Base-by-base conservation (phyloP, 305 asterid genomes). In the Caryopteris hybrid region DNA sequence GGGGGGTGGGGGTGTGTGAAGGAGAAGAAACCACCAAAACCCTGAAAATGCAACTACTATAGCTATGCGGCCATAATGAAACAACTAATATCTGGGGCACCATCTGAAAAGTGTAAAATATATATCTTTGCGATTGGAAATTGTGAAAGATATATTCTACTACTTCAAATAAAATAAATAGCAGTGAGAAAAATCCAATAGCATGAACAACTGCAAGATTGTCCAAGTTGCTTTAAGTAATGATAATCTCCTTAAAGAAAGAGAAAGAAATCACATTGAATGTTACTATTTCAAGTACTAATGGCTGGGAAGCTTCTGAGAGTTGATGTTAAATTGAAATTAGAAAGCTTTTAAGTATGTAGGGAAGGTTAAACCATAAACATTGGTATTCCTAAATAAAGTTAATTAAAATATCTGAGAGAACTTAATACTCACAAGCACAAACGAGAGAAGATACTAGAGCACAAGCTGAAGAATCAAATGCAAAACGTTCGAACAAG, bases 391-490 rank as follows among this genome's bases (percentile, higher is more conserved):
- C 65, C 16, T 27, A 16, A 41, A 8, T 27, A 42, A 33, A 33
- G 43, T 20, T 46, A 12, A 25, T 53, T 41, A 55, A 31, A n/a
- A 13, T 31, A 27, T 29, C n/a, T 61, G 61, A 43, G 56, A 73
- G n/a, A 68, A 14, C n/a, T 38, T 47, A 61, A 64, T 70, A 74
- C 83, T 77, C 66, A 82, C 83, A 79, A 73, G 68, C 71, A 61
- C 60, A 67, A 57, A 72, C 77, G 56, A 82, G 76, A 46, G 76
- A 46, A 74, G 85, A 77, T 65, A 82, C 83, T 39, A 74, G 80
- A 72, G 80, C 81, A 59, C 76, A 61, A 61, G 85, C 83, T 11
- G 85, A 77, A 69, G 87, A 72, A 71, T 79, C 83, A 75, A 79
- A 80, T 69, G 85, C 79, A 71, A 69, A 69, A 43, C 77, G 77